A percentile compares a stretch with the other conserved stretches of the same genome.
phyloP scores from a whole-genome alignment of 352 stramenopile genomes.

The Phytopythium aichiense region DNA sequence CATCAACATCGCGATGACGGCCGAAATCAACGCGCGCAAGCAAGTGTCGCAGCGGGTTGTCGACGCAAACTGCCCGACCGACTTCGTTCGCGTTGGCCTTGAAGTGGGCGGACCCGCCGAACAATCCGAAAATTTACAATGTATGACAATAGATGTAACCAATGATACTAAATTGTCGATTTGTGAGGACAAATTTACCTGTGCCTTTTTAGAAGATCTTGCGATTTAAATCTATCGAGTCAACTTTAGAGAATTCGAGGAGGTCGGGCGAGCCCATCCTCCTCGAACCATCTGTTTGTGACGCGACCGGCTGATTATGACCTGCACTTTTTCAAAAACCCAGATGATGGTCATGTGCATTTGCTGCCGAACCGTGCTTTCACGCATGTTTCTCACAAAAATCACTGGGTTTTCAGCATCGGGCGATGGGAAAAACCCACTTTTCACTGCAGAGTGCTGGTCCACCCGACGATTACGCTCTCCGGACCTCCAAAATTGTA shows the following conservation, averaged over 20 bases:
- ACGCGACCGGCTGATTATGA: conserved; percentile 3
- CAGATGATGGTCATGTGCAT: not conserved
- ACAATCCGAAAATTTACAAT: not conserved
- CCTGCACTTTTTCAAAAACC: conserved; percentile 6
- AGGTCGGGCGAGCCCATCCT: conserved; percentile 3
- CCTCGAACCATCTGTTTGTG: not conserved
- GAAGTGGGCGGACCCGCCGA: conserved; percentile 2
- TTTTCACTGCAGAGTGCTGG: not conserved
- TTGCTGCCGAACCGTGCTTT: not conserved
- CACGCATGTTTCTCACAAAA: too few relatives aligned
- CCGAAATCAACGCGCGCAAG: not conserved
- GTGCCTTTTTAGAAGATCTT: too few relatives aligned
- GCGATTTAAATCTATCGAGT: not conserved
- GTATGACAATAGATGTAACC: too few relatives aligned
- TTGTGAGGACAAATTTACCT: not conserved
- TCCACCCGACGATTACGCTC: not conserved
- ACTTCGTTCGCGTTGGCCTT: conserved; percentile 1
- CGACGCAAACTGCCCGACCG: not conserved
- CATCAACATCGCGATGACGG: not conserved
- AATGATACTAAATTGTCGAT: not conserved
- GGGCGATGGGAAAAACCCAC: not conserved
- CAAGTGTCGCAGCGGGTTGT: not conserved
- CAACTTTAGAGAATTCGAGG: not conserved
- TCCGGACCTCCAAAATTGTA: not conserved
- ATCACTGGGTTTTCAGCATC: not conserved